These are phyloP conservation scores for Oryza australiensis DNA, from an alignment of 176 grass and related monocot genomes.

Conservation along the genomic window DNA sequence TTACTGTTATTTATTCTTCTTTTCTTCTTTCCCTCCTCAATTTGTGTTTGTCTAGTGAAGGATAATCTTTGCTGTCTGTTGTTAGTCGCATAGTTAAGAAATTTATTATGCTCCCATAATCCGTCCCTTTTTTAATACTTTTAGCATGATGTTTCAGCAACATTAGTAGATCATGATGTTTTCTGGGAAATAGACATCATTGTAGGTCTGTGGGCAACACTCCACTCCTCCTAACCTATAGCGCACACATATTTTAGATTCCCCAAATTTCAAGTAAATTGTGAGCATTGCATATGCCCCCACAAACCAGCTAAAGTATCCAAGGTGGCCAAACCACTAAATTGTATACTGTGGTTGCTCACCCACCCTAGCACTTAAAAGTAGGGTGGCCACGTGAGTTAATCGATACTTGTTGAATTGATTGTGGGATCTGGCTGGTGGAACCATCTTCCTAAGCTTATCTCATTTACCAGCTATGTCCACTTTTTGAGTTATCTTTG, in stretches of 20 bases:
- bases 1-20: background rate
- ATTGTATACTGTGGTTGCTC: background rate
- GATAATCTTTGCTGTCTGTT: background rate
- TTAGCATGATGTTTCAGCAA: too few relatives aligned
- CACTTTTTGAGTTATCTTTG: background rate
- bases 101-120: background rate
- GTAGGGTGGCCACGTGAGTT: background rate
- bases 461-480: background rate
- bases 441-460: background rate
- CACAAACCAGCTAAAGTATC: background rate
- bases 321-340: background rate
- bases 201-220: background rate
- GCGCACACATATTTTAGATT: background rate
- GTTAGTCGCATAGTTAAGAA: background rate
- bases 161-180: conserved; percentile 4
- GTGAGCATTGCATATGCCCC: background rate
- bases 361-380: background rate
- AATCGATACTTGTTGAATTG: background rate
- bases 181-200: background rate
- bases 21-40: background rate
- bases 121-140: background rate
- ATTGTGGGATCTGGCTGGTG: background rate
- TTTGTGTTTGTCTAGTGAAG: background rate
- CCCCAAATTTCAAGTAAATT: background rate
- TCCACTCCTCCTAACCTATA: background rate